Conservation (phyloP, 495 filamentous ascomycete genomes). For the Rusavskia elegans region DNA sequence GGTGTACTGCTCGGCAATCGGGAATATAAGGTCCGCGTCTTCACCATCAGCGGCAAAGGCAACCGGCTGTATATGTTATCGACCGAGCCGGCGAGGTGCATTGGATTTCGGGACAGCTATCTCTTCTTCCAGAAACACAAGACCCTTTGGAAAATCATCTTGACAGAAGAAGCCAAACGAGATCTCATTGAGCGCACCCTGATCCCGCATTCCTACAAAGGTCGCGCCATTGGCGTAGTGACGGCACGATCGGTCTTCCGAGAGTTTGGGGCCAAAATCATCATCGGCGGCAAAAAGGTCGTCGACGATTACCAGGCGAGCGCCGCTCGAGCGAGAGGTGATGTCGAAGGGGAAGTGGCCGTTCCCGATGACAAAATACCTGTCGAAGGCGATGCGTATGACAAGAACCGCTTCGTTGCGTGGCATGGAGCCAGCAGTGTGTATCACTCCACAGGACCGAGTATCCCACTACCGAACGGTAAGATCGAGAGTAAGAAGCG, state of each 20-base stretch:
- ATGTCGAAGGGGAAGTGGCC: constrained; percentile 77
- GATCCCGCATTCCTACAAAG: constrained; percentile 96
- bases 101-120: constrained; percentile 93
- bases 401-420: constrained; percentile 91
- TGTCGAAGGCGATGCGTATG: constrained; percentile 61
- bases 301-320: constrained; percentile 80
- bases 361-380: constrained; percentile 72
- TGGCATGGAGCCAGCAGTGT: constrained; percentile 95
- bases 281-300: constrained; percentile 76
- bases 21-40: constrained; percentile 87
- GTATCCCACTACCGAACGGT: constrained; percentile 58
- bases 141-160: constrained; percentile 87
- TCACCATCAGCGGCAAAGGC: constrained; percentile 72
- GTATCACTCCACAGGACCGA: constrained; percentile 70
- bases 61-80: constrained; percentile 92
- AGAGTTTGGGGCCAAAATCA: constrained; percentile 86
- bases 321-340: constrained; percentile 60
- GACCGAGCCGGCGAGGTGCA: constrained; percentile 89
- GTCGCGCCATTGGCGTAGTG: constrained; percentile 90
- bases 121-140: constrained; percentile 97
- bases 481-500: constrained; percentile 67
- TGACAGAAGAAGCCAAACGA: constrained; percentile 81
- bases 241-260: constrained; percentile 93
- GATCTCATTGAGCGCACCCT: constrained; percentile 88
- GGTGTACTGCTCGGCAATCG: constrained; percentile 66